Evolutionary conservation across 495 filamentous ascomycete species (phyloP), one percentile per base, ranked within the genome.

Genomic region (Hypomontagnella monticulosa): DNA sequence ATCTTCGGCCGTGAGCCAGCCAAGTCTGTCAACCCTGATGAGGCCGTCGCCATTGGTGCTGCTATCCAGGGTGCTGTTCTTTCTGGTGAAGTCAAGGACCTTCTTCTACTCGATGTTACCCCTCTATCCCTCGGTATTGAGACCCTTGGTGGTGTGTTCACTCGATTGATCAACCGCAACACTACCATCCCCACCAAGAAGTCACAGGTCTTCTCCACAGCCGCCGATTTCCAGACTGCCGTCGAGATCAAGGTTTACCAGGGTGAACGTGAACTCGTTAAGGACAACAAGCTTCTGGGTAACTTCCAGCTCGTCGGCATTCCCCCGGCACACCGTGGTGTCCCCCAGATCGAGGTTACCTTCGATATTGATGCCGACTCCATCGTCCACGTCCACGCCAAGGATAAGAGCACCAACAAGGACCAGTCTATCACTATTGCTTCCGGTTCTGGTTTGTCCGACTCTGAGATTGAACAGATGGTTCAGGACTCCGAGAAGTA

Each of bases 211-310:
- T 99, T 99, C 87, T 97, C 95, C 52, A 99, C 95, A 46, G 95
- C 95, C 53, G 95, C 95, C 71, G 95, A 99, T 76, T 97, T 96
- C 91, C 95, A 99, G 87, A 97, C 91, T 61, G 95, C 95, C 70
- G 95, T 99, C 78, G 95, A 99, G 85, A 99, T 99, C 87, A 99
- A 99, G 89, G 96, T 99, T 57, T 98, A 88, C 91, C 95, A 99
- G 87, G 95, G 95, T 84, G 95, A 99, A 86, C 95, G 95, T 91
- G 95, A 99, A 83, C 91, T 99, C 56, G 95, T 99, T 75, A 89
- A 88, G 76, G 95, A 99, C 85, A 99, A 99, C 89, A 99, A 99
- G 86, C 83, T 99, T 59, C 88, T 99, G 15, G 95, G 95, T 36
- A 98, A 99, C 91, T 99, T 99, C 91, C 95, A 99, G 86, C 90